Evolutionary conservation across 2,329 filamentous ascomycete genomes (phyloP).

Genomic region (Teratosphaeriaceae sp.): DNA sequence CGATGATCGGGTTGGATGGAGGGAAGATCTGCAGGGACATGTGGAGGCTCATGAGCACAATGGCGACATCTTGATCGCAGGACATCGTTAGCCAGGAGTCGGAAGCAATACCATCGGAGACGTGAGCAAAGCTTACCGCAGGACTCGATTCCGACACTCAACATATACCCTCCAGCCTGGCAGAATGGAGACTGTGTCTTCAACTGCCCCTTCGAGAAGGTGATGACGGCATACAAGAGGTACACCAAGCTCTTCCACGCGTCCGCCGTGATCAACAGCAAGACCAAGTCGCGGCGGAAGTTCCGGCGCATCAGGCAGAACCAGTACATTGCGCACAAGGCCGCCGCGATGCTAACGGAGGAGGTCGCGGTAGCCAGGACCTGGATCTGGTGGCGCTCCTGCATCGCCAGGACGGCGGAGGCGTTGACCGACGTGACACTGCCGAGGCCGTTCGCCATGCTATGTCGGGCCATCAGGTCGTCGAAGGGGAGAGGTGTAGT

Average conservation of each 20-base stretch:
- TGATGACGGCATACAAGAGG: conserved; percentile 56
- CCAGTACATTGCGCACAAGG: conserved; percentile 58
- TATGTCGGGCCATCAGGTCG: not conserved
- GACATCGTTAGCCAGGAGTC: too few relatives aligned
- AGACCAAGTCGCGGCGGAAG: conserved; percentile 69
- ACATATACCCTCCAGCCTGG: conserved; percentile 24
- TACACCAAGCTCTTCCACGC: conserved; percentile 64
- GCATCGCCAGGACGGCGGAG: conserved; percentile 10
- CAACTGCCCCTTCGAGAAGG: conserved; percentile 44
- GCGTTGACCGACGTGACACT: conserved; percentile 8
- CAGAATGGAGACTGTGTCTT: conserved; percentile 17
- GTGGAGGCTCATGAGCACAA: conserved; percentile 67
- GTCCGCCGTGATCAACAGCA: conserved; percentile 67
- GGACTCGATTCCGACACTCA: conserved; percentile 20
- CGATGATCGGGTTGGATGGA: conserved; percentile 35
- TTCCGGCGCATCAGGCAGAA: conserved; percentile 66
- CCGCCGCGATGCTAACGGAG: conserved; percentile 50
- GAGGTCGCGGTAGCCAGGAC: conserved; percentile 30
- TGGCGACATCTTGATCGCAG: conserved; percentile 52
- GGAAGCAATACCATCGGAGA: too few relatives aligned
- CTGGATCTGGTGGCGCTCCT: conserved; percentile 26
- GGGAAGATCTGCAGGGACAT: conserved; percentile 65
- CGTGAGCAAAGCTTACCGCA: conserved; percentile 23
- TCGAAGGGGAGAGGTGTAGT: not conserved
- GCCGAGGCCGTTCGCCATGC: conserved; percentile 3